Evolutionary conservation across 2,329 filamentous ascomycete species (phyloP).

Genomic region (Aspergillus transmontanensis): DNA sequence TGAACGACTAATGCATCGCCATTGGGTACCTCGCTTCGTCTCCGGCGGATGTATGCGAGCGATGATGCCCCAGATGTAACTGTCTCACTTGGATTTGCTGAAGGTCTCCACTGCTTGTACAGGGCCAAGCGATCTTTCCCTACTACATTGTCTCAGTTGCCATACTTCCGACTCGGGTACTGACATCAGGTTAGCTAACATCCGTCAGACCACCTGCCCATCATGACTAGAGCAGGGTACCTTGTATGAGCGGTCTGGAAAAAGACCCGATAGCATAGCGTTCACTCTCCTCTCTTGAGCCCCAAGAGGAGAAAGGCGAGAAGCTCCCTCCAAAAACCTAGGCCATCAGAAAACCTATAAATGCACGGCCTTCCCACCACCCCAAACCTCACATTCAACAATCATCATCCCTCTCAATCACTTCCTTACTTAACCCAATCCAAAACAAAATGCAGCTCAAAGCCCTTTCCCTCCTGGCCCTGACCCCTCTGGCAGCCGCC

Average conservation of each 20-base stretch:
- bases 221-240: background rate
- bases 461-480: slow-evolving; percentile 29
- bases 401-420: background rate
- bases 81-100: slow-evolving; percentile 9
- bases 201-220: background rate
- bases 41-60: background rate
- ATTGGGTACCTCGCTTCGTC: background rate
- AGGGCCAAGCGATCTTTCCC: slow-evolving; percentile 17
- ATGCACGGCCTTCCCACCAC: background rate
- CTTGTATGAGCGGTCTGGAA: background rate
- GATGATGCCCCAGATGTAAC: slow-evolving; percentile 22
- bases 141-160: slow-evolving; percentile 13
- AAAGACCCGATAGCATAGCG: background rate
- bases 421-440: background rate
- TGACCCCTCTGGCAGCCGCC: slow-evolving; percentile 36
- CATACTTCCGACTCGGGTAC: background rate
- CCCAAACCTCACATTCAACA: background rate
- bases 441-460: slow-evolving; percentile 36
- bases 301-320: background rate
- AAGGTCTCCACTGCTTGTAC: background rate
- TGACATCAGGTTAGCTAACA: background rate
- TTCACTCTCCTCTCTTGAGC: background rate
- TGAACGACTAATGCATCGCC: background rate
- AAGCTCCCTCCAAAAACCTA: background rate
- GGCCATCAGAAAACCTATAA: background rate